Percentiles rank a stretch among this genome's conserved stretches.
These are phyloP conservation scores for Aspergillus udagawae DNA, from an alignment of 2,329 filamentous ascomycete species.

Conservation along the genomic window DNA sequence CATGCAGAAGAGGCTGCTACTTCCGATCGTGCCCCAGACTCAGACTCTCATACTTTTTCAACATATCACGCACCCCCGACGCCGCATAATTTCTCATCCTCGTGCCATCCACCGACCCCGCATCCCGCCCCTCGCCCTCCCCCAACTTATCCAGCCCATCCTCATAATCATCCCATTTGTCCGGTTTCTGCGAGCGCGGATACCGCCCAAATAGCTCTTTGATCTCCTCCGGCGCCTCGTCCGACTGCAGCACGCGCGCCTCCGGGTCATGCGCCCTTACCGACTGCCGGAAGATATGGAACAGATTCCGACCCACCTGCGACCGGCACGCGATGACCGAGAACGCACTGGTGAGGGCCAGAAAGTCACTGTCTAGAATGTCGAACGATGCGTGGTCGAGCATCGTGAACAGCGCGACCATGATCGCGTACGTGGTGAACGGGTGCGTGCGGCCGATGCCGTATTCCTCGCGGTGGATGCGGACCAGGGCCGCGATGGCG, in stretches of 20 bases:
- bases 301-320: constrained; percentile 19
- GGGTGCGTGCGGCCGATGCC: constrained; percentile 24
- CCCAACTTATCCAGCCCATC: constrained; percentile 11
- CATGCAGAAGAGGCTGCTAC: neutral
- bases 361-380: constrained; percentile 23
- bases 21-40: constrained; percentile 16
- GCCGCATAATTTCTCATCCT: neutral
- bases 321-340: constrained; percentile 22
- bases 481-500: constrained; percentile 18
- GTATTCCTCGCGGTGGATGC: constrained; percentile 19
- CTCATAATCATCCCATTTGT: constrained; percentile 8
- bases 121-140: neutral
- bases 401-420: constrained; percentile 23
- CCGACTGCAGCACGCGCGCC: constrained; percentile 4
- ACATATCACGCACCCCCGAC: constrained; percentile 18
- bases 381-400: constrained; percentile 18
- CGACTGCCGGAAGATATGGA: constrained; percentile 24
- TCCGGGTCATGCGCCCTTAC: constrained; percentile 16
- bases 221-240: constrained; percentile 12
- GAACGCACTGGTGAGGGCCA: constrained; percentile 21
- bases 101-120: too few relatives aligned
- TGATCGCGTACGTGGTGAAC: constrained; percentile 25
- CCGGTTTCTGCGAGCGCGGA: neutral
- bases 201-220: constrained; percentile 14
- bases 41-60: constrained; percentile 20